These are phyloP conservation scores for Pontederia crassipes DNA, from an alignment of 176 grass and related monocot species.

Conservation along the genomic window DNA sequence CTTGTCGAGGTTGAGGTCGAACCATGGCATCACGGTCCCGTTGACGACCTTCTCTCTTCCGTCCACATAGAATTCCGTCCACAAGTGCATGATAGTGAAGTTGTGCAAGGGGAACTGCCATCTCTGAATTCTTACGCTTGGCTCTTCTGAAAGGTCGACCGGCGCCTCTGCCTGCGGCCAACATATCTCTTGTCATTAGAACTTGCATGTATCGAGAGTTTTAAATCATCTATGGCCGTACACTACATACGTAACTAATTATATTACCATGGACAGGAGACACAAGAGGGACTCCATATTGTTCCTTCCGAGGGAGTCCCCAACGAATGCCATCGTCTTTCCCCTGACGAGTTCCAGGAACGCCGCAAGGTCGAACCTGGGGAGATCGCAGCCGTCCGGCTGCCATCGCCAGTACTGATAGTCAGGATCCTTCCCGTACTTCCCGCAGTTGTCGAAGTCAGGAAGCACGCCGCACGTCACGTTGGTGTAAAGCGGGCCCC, in stretches of 20 bases:
- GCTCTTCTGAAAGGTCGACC: constrained; percentile 27
- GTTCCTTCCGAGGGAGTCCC: constrained; percentile 72
- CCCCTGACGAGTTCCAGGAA: constrained; percentile 38
- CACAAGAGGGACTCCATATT: constrained; percentile 59
- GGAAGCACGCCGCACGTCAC: constrained; percentile 38
- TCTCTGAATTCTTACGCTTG: constrained; percentile 25
- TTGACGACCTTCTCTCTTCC: constrained; percentile 2
- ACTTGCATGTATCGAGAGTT: too few relatives aligned
- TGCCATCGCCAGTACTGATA: constrained; percentile 64
- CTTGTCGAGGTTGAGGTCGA: constrained; percentile 61
- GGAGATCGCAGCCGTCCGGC: constrained; percentile 39
- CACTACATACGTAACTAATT: not conserved
- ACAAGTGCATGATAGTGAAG: constrained; percentile 55
- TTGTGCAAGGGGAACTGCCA: constrained; percentile 46
- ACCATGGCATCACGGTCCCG: constrained; percentile 29
- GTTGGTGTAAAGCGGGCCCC: constrained; percentile 36
- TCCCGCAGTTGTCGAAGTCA: constrained; percentile 60
- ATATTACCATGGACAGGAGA: constrained; percentile 38
- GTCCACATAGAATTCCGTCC: constrained; percentile 54
- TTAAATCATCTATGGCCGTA: not conserved
- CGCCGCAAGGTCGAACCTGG: constrained; percentile 32
- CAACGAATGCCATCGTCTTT: constrained; percentile 54
- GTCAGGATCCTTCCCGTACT: constrained; percentile 46
- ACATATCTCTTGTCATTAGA: too few relatives aligned
- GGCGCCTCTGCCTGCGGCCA: constrained; percentile 35